Conservation (phyloP, 805 yeast species). For the Myxozyma melibiosi region DNA sequence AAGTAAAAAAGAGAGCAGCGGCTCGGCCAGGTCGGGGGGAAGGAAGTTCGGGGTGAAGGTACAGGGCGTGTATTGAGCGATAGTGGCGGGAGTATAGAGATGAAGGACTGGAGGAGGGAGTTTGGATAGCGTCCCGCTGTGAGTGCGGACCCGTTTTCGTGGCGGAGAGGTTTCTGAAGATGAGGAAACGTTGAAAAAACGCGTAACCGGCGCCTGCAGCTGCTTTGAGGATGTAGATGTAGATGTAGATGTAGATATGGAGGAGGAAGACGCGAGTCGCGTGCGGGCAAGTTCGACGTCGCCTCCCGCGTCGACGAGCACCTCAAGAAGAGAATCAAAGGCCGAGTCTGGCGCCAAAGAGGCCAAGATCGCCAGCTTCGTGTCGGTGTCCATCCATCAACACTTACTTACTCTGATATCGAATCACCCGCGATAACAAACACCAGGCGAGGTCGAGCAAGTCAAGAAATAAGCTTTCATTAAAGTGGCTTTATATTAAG, state of each 20-base stretch:
- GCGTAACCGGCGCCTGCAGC: slow-evolving; percentile 24
- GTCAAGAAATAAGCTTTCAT: too few species aligned
- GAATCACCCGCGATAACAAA: too few species aligned
- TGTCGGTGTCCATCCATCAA: slow-evolving; percentile 30
- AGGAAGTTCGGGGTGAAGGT: slow-evolving; percentile 56
- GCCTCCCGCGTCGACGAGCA: slow-evolving; percentile 23
- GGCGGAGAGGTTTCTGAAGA: too few species aligned
- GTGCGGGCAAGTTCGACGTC: too few species aligned
- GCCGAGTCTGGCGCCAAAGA: slow-evolving; percentile 36
- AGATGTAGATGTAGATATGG: background rate
- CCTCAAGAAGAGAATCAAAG: slow-evolving; percentile 14
- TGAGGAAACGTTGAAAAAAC: slow-evolving; percentile 14
- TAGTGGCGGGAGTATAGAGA: slow-evolving; percentile 55
- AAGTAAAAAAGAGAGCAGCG: slow-evolving; percentile 48
- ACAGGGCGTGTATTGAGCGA: slow-evolving; percentile 50
- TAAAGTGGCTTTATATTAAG: too few species aligned
- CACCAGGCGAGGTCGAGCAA: too few species aligned
- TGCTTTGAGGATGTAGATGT: background rate
- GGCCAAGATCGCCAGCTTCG: slow-evolving; percentile 26
- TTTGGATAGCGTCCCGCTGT: background rate
- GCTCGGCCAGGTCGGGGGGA: slow-evolving; percentile 53
- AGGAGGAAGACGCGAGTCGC: background rate
- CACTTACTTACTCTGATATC: too few species aligned
- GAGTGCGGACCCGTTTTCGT: slow-evolving; percentile 19
- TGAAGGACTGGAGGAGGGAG: slow-evolving; percentile 29